These are phyloP conservation scores for Eucalyptus victrix DNA, from an alignment of 345 rosid species.

Conservation along the genomic window DNA sequence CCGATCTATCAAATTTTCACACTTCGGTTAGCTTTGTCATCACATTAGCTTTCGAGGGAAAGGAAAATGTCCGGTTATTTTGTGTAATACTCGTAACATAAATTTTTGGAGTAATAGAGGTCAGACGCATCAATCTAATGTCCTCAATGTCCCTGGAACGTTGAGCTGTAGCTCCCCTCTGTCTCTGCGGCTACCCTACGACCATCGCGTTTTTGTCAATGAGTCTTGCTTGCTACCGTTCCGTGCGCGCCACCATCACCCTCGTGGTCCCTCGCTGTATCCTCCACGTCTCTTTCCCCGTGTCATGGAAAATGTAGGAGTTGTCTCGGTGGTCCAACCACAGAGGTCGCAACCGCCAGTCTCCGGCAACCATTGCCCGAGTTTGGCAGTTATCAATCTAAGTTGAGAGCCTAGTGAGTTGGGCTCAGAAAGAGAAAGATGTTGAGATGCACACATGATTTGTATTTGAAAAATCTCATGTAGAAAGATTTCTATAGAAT, in stretches of 20 bases:
- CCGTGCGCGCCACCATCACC: too few relatives aligned
- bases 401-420: neutral
- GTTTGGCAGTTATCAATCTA: neutral
- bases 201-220: neutral
- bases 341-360: neutral
- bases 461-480: neutral
- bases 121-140: neutral
- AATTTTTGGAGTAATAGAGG: too few relatives aligned
- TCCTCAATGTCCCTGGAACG: neutral
- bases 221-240: neutral
- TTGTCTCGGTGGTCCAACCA: fast-evolving
- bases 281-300: neutral
- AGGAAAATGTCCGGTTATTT: neutral
- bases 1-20: neutral
- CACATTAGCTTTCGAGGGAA: neutral
- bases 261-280: neutral
- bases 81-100: neutral
- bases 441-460: neutral
- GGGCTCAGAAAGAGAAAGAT: neutral
- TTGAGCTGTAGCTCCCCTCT: neutral
- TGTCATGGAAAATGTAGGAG: neutral
- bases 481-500: neutral
- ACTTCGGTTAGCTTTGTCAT: neutral
- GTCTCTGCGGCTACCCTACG: neutral
- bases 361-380: neutral